Evolutionary conservation across 1,139 yeast species (phyloP).

Genomic region (Groenewaldozyma sp.): DNA sequence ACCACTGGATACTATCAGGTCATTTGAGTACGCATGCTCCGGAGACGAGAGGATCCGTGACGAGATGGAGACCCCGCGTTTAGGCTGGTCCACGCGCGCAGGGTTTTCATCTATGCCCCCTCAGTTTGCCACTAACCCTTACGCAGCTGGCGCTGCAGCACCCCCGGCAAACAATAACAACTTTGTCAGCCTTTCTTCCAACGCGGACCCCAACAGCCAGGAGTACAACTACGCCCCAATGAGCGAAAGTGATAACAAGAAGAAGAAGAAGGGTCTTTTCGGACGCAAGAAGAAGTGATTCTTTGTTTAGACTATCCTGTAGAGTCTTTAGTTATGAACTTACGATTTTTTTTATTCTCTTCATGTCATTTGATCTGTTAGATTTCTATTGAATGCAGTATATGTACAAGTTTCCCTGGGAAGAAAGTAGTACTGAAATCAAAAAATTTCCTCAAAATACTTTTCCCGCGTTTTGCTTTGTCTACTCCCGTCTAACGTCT

Average conservation of each 20-base stretch:
- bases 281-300: conserved; percentile 55
- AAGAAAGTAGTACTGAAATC: no score
- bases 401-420: no score
- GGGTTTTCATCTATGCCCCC: conserved; percentile 40
- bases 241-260: conserved; percentile 28
- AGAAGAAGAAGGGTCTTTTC: conserved; percentile 67
- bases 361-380: no score
- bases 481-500: conserved; percentile 15
- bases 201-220: background rate
- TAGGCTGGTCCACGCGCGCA: conserved; percentile 70
- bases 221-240: conserved; percentile 10
- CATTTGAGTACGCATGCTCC: conserved; percentile 86
- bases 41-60: conserved; percentile 74
- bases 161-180: conserved; percentile 8
- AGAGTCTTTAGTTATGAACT: no score
- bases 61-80: conserved; percentile 63
- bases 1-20: conserved; percentile 87
- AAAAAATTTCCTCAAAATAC: no score
- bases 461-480: no score
- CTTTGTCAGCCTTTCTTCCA: conserved; percentile 11
- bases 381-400: no score
- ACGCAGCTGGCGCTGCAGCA: conserved; percentile 32
- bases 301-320: no score
- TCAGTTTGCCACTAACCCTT: conserved; percentile 31
- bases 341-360: no score